Evolutionary conservation across 257 asterid genomes (phyloP).

Genomic region (Forsythia viridissima): DNA sequence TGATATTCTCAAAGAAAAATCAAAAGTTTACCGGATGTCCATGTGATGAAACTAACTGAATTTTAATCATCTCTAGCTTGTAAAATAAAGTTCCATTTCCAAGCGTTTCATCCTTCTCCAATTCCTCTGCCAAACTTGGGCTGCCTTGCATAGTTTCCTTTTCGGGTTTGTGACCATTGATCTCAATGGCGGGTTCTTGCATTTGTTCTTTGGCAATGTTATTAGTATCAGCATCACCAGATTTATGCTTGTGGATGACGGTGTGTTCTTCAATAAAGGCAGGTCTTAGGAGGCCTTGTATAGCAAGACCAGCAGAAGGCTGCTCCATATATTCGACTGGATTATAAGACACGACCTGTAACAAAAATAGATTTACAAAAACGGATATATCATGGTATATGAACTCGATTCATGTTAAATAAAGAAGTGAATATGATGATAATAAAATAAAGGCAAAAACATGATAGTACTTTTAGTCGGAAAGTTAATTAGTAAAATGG

Average conservation of each 20-base stretch:
- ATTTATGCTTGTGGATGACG: constrained; percentile 67
- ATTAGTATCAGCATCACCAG: constrained; percentile 39
- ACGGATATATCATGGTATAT: background rate
- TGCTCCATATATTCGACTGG: constrained; percentile 91
- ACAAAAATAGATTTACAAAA: constrained; percentile 17
- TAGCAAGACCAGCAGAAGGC: constrained; percentile 89
- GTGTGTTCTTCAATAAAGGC: constrained; percentile 86
- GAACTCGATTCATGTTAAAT: background rate
- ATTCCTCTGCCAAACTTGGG: constrained; percentile 60
- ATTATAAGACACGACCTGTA: constrained; percentile 74
- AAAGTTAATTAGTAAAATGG: background rate
- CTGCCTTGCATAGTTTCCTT: constrained; percentile 49
- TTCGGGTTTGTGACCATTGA: constrained; percentile 69
- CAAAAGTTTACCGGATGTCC: constrained; percentile 61
- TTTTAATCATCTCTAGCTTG: constrained; percentile 84
- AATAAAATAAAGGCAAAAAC: background rate
- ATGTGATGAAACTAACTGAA: constrained; percentile 74
- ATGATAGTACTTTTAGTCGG: background rate
- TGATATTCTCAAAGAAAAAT: constrained; percentile 4
- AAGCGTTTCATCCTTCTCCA: constrained; percentile 65
- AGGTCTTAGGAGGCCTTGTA: constrained; percentile 89
- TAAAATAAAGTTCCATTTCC: constrained; percentile 87
- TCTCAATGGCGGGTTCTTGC: constrained; percentile 45
- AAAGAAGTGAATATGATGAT: background rate
- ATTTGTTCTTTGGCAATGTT: constrained; percentile 40